Evolutionary conservation across 2,329 filamentous ascomycete species (phyloP).

Genomic region (Aspergillus proliferans): DNA sequence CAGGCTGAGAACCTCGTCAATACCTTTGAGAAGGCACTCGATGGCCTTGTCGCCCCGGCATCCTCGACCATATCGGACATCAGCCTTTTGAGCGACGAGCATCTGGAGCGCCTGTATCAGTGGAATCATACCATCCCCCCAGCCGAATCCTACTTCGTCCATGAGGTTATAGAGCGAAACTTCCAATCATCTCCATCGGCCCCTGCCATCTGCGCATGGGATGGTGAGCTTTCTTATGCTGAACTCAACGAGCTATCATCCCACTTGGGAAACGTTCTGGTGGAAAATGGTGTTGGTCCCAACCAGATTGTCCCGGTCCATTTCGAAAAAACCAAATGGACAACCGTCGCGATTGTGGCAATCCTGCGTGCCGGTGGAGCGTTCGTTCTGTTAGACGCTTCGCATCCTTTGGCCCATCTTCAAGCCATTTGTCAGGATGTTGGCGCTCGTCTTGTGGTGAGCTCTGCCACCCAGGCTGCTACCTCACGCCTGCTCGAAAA

Average conservation of each 20-base stretch:
- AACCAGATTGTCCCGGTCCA: slow-evolving; percentile 2
- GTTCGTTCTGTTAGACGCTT: background rate
- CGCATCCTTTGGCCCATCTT: background rate
- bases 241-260: slow-evolving; percentile 24
- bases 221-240: slow-evolving; percentile 16
- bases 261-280: slow-evolving; percentile 22
- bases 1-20: background rate
- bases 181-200: background rate
- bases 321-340: slow-evolving; percentile 2
- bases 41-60: background rate
- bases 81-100: background rate
- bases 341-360: background rate
- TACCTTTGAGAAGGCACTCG: background rate
- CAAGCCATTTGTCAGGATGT: background rate
- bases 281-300: slow-evolving; percentile 23
- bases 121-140: background rate
- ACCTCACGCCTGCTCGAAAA: slow-evolving; percentile 1
- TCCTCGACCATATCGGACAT: background rate
- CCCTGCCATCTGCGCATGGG: slow-evolving; percentile 15
- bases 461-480: background rate
- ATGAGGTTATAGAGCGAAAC: background rate
- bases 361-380: background rate
- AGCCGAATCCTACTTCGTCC: background rate
- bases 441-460: background rate
- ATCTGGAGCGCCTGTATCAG: background rate